Evolutionary conservation across 768 basidiomycete genomes (phyloP).

Genomic region (Podaxis carcinomalis): DNA sequence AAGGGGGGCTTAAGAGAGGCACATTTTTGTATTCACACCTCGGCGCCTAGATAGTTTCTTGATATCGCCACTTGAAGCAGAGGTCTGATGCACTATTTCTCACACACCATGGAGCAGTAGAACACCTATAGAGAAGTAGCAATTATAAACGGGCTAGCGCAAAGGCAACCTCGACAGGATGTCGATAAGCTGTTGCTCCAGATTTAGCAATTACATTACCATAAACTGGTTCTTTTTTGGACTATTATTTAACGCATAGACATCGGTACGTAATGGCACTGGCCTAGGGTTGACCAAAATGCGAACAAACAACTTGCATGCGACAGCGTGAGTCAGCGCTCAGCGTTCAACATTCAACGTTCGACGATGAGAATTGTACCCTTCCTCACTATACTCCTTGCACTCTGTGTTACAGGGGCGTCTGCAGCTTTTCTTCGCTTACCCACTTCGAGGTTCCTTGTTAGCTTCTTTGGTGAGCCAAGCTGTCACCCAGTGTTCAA

Average conservation of each 20-base stretch:
- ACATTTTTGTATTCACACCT: too few relatives aligned
- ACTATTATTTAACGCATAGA: not conserved
- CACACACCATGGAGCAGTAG: too few relatives aligned
- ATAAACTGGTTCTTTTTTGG: not conserved
- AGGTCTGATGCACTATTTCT: not conserved
- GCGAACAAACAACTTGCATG: too few relatives aligned
- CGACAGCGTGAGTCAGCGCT: not conserved
- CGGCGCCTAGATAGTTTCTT: not conserved
- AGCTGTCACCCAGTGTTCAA: not conserved
- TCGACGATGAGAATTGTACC: not conserved
- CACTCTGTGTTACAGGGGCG: not conserved
- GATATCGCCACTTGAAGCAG: not conserved
- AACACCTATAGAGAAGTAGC: too few relatives aligned
- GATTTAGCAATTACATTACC: conserved; percentile 5
- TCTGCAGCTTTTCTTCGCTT: not conserved
- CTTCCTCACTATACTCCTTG: not conserved
- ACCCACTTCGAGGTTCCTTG: too few relatives aligned
- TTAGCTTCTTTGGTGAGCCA: not conserved
- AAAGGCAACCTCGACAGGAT: too few relatives aligned
- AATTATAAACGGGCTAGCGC: too few relatives aligned
- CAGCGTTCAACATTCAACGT: not conserved
- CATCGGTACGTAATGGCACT: too few relatives aligned
- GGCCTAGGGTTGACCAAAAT: too few relatives aligned
- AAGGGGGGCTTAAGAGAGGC: too few relatives aligned
- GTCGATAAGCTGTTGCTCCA: not conserved